phyloP scores from a whole-genome alignment of 164 flowering plant genomes.

The Brasenia schreberi region DNA sequence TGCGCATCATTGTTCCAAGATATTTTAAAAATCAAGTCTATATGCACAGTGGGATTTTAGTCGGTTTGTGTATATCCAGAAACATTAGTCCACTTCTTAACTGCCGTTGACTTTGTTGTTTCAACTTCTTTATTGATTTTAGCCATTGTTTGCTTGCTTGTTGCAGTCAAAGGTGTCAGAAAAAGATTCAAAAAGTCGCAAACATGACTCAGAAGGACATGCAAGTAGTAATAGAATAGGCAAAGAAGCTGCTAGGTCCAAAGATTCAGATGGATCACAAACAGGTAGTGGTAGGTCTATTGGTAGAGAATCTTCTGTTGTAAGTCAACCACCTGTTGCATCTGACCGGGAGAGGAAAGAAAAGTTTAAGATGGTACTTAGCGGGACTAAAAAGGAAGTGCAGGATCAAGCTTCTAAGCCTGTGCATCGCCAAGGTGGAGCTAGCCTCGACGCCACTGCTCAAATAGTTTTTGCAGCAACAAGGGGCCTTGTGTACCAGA shows the following conservation, averaged over 20 bases:
- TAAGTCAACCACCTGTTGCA: slow-evolving; percentile 26
- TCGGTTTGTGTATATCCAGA: too few species aligned
- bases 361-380: slow-evolving; percentile 81
- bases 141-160: background rate
- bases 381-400: slow-evolving; percentile 62
- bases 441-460: slow-evolving; percentile 63
- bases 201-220: slow-evolving; percentile 20
- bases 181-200: slow-evolving; percentile 22
- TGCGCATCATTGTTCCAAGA: too few species aligned
- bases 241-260: slow-evolving; percentile 9
- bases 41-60: too few species aligned
- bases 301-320: background rate
- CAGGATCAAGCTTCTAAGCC: slow-evolving; percentile 38
- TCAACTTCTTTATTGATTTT: background rate
- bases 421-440: slow-evolving; percentile 23
- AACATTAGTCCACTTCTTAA: background rate
- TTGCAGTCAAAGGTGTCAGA: slow-evolving; percentile 47
- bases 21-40: too few species aligned
- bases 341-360: slow-evolving; percentile 58
- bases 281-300: slow-evolving; percentile 18
- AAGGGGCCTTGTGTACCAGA: slow-evolving; percentile 49
- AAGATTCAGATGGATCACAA: slow-evolving; percentile 18
- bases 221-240: slow-evolving; percentile 21
- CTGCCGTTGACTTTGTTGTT: background rate
- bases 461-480: slow-evolving; percentile 92